phyloP scores from a whole-genome alignment of 441 rosid genomes.

The Brassica hybrid region DNA sequence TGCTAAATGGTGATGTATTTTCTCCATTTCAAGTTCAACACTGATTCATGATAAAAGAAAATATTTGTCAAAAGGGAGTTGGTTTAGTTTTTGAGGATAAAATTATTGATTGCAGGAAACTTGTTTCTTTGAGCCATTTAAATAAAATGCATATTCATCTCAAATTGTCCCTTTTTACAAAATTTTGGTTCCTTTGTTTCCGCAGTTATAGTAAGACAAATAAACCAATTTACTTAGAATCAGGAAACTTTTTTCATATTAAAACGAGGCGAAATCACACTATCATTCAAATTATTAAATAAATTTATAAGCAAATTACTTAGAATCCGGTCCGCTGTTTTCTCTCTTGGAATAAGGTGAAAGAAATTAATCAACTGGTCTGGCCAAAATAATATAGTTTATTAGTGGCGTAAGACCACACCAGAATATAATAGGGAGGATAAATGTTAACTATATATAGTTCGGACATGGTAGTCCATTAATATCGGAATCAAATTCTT shows the following conservation, averaged over 20 bases:
- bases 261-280: slow-evolving; percentile 17
- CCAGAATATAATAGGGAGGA: slow-evolving; percentile 29
- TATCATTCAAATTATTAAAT: slow-evolving; percentile 15
- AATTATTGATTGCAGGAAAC: neutral
- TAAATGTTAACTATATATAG: slow-evolving; percentile 35
- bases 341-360: slow-evolving; percentile 22
- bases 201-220: slow-evolving; percentile 35
- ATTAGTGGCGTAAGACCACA: slow-evolving; percentile 34
- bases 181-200: slow-evolving; percentile 18
- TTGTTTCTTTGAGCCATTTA: neutral
- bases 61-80: neutral
- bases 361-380: slow-evolving; percentile 4
- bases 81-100: neutral
- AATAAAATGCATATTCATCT: slow-evolving; percentile 4
- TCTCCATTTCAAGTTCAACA: neutral
- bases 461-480: slow-evolving; percentile 40
- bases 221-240: slow-evolving; percentile 32
- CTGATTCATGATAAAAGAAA: neutral
- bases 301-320: slow-evolving; percentile 24
- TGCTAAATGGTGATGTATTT: slow-evolving; percentile 14
- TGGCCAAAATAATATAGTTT: slow-evolving; percentile 31
- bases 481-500: slow-evolving; percentile 43
- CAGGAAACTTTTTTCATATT: slow-evolving; percentile 2
- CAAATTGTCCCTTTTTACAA: neutral
- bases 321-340: slow-evolving; percentile 38